These are phyloP conservation scores for Talinum fruticosum DNA, from an alignment of 148 eudicot genomes.

Conservation along the genomic window DNA sequence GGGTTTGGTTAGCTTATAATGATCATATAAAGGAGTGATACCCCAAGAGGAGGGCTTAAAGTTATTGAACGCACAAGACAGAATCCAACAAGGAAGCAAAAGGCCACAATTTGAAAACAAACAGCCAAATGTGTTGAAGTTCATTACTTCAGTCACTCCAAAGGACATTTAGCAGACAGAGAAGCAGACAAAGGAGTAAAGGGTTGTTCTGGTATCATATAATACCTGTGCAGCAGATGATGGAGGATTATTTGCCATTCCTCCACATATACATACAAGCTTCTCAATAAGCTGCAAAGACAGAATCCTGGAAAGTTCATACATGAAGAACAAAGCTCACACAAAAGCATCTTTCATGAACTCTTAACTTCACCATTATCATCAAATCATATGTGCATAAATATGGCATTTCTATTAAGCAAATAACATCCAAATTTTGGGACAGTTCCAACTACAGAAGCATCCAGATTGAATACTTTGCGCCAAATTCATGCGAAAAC, in stretches of 20 bases:
- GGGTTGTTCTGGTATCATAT: not conserved
- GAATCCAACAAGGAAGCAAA: not conserved
- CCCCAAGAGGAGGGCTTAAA: not conserved
- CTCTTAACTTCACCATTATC: not conserved
- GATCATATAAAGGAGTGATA: not conserved
- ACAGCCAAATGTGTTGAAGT: not conserved
- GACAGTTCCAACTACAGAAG: too few relatives aligned
- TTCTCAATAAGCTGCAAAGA: not conserved
- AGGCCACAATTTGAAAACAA: not conserved
- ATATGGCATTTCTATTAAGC: not conserved
- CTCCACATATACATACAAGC: slow-evolving; percentile 14
- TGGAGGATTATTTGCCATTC: slow-evolving; percentile 55
- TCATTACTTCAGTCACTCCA: not conserved
- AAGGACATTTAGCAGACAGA: not conserved
- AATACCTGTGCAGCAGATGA: slow-evolving; percentile 64
- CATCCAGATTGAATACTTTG: not conserved
- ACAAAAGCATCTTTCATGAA: not conserved
- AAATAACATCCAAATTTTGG: not conserved
- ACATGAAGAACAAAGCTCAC: not conserved
- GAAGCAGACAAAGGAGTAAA: not conserved
- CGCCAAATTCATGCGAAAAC: not conserved
- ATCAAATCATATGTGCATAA: not conserved
- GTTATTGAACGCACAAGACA: not conserved
- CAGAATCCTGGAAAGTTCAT: not conserved
- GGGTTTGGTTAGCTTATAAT: not conserved